Evolutionary conservation across 495 filamentous ascomycete genomes (phyloP).

Genomic region (Penicillium robsamsonii): DNA sequence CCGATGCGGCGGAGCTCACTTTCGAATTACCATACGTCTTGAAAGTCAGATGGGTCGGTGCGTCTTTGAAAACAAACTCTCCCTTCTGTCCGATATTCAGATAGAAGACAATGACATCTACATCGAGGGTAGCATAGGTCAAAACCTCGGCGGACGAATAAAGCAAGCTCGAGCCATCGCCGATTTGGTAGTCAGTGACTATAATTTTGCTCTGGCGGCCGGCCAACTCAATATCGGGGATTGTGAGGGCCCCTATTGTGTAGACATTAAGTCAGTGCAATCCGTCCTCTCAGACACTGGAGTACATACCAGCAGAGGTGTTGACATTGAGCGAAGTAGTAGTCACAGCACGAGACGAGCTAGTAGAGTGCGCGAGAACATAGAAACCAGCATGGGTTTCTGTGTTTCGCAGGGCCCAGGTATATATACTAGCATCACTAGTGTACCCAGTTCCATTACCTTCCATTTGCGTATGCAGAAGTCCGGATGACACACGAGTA

Average conservation of each 20-base stretch:
- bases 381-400: slow-evolving; percentile 58
- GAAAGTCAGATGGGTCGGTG: slow-evolving; percentile 35
- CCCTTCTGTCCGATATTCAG: slow-evolving; percentile 64
- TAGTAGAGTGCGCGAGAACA: slow-evolving; percentile 58
- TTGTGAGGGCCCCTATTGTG: slow-evolving; percentile 37
- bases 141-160: slow-evolving; percentile 72
- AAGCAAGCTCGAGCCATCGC: slow-evolving; percentile 49
- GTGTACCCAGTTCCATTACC: slow-evolving; percentile 58
- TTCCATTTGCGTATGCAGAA: slow-evolving; percentile 53
- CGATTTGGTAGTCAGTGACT: slow-evolving; percentile 67
- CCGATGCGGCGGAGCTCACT: slow-evolving; percentile 39
- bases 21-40: slow-evolving; percentile 45
- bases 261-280: slow-evolving; percentile 7
- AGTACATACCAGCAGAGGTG: slow-evolving; percentile 51
- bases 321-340: slow-evolving; percentile 57
- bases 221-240: slow-evolving; percentile 62
- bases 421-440: slow-evolving; percentile 42
- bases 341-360: slow-evolving; percentile 49
- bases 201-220: slow-evolving; percentile 72
- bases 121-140: slow-evolving; percentile 50
- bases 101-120: slow-evolving; percentile 55
- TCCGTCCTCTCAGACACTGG: not conserved
- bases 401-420: slow-evolving; percentile 55
- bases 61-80: slow-evolving; percentile 49
- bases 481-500: slow-evolving; percentile 52